Evolutionary conservation across 176 grass and related monocot genomes (phyloP).

Genomic region (Avena eriantha): DNA sequence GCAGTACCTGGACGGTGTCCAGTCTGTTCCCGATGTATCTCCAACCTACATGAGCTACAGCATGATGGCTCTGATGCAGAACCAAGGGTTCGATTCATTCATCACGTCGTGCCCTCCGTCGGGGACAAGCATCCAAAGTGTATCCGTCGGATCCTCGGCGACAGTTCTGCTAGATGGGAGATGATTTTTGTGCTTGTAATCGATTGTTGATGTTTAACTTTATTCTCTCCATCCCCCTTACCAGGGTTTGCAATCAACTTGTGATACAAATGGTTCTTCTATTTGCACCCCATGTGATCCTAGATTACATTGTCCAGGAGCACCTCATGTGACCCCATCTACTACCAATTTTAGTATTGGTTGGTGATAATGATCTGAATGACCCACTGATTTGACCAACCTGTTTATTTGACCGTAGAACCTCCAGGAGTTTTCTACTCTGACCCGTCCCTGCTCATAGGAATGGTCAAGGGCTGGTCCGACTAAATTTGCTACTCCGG

Average conservation of each 20-base stretch:
- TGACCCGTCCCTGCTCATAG: no score
- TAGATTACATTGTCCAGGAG: background rate
- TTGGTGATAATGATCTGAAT: no score
- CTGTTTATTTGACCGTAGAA: background rate
- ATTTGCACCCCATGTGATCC: background rate
- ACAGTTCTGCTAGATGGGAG: conserved; percentile 26
- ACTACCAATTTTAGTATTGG: background rate
- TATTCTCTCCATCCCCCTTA: background rate
- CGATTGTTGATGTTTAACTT: background rate
- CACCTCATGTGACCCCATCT: background rate
- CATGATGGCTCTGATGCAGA: conserved; percentile 9
- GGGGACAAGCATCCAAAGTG: background rate
- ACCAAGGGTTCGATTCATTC: conserved; percentile 36
- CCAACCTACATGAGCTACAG: conserved; percentile 29
- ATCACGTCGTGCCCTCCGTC: background rate
- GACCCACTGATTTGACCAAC: no score
- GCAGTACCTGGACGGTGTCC: no score
- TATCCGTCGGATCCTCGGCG: background rate
- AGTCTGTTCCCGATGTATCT: no score
- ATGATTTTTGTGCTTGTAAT: background rate
- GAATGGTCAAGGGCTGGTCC: no score
- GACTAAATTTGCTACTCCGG: no score
- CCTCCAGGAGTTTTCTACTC: no score
- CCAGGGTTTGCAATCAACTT: background rate
- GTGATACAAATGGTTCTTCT: background rate